Conservation (phyloP, 23 red algal genomes). For the Gracilaria caudata region DNA sequence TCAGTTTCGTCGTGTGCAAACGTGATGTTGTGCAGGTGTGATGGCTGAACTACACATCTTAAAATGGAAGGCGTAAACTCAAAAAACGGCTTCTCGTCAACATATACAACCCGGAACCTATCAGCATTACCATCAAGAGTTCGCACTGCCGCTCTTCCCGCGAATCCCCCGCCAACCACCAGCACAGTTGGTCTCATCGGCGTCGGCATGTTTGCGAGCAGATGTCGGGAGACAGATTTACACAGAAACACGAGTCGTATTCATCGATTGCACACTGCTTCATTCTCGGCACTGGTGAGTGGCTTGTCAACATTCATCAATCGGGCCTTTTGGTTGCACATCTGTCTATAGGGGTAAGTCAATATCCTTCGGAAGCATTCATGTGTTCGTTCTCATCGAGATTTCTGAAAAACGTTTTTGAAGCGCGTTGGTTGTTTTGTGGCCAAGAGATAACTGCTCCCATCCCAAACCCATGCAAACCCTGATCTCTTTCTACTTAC, state of each 20-base stretch:
- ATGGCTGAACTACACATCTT: conserved; percentile 62
- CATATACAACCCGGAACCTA: conserved; percentile 29
- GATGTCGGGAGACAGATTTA: neutral
- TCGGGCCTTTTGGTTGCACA: neutral
- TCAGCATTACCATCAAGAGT: conserved; percentile 14
- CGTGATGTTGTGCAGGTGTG: conserved; percentile 36
- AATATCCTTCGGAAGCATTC: neutral
- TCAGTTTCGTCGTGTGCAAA: conserved; percentile 36
- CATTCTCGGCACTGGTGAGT: neutral
- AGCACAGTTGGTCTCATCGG: conserved; percentile 38
- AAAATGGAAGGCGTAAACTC: conserved; percentile 63
- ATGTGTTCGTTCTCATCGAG: neutral
- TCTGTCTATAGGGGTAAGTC: neutral
- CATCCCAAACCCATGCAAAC: too few species aligned
- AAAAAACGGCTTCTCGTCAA: conserved; percentile 75
- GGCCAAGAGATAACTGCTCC: neutral
- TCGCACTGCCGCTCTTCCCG: conserved; percentile 50
- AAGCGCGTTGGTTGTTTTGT: neutral
- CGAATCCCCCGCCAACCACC: conserved; percentile 67
- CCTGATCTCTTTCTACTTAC: too few species aligned
- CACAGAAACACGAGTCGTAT: neutral
- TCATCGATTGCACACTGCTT: neutral
- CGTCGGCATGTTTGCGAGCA: conserved; percentile 16
- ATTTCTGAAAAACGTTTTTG: conserved; percentile 13
- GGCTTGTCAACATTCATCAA: neutral